Conservation (phyloP, 768 basidiomycete species). For the Lactarius evosmus region DNA sequence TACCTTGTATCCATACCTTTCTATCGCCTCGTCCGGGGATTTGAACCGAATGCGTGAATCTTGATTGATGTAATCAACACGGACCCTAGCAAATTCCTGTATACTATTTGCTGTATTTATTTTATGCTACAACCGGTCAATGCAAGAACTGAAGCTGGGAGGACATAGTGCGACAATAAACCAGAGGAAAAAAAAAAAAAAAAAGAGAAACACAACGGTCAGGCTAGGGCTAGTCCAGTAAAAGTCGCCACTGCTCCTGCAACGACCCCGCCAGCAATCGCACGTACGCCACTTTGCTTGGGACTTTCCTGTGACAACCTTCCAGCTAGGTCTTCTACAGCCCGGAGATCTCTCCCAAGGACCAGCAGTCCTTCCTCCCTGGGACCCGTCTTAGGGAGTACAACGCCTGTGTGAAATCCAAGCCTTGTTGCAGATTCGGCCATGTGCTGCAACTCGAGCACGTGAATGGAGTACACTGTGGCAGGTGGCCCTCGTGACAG, state of each 20-base stretch:
- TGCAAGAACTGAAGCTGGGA: background rate
- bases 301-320: conserved; percentile 11
- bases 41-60: background rate
- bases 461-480: conserved; percentile 23
- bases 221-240: conserved; percentile 26
- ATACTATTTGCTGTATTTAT: background rate
- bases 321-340: conserved; percentile 20
- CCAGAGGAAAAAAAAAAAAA: background rate
- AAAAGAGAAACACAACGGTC: background rate
- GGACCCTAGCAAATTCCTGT: background rate
- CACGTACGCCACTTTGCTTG: conserved; percentile 15
- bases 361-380: conserved; percentile 23
- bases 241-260: conserved; percentile 28
- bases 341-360: conserved; percentile 23
- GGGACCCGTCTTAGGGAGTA: conserved; percentile 11
- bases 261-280: conserved; percentile 23
- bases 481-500: conserved; percentile 24
- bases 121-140: background rate
- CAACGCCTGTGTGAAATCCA: conserved; percentile 23
- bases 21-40: background rate
- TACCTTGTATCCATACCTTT: conserved; percentile 1
- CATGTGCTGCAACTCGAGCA: conserved; percentile 16
- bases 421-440: conserved; percentile 20
- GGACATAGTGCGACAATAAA: conserved; percentile 8
- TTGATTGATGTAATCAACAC: conserved; percentile 1